Evolutionary conservation across 1,139 yeast species (phyloP).

Genomic region (Groenewaldozyma sp.): DNA sequence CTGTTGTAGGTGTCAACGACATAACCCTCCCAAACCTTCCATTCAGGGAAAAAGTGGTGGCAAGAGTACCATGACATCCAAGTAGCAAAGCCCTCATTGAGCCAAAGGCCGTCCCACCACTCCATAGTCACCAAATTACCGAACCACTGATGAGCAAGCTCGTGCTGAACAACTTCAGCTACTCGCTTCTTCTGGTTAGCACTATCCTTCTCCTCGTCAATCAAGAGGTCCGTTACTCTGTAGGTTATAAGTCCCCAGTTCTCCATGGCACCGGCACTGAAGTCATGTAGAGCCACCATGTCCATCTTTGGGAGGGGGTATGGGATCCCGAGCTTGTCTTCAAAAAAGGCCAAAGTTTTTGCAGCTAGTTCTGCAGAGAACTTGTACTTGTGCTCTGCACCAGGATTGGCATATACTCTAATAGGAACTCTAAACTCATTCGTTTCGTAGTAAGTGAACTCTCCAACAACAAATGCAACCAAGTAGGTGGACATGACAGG

Average conservation of each 20-base stretch:
- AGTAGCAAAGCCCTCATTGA: slow-evolving; percentile 88
- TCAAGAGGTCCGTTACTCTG: slow-evolving; percentile 67
- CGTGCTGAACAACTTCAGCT: slow-evolving; percentile 83
- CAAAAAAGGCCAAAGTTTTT: slow-evolving; percentile 64
- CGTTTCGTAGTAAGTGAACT: slow-evolving; percentile 46
- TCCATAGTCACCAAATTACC: slow-evolving; percentile 89
- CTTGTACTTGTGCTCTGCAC: slow-evolving; percentile 54
- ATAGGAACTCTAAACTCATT: slow-evolving; percentile 64
- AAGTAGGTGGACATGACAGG: slow-evolving; percentile 76
- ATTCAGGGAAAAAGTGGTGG: slow-evolving; percentile 69
- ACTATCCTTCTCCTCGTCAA: slow-evolving; percentile 57
- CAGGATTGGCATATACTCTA: slow-evolving; percentile 73
- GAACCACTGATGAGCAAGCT: slow-evolving; percentile 90
- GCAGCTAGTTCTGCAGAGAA: slow-evolving; percentile 68
- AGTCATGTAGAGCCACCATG: slow-evolving; percentile 73
- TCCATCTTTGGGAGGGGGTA: slow-evolving; percentile 81
- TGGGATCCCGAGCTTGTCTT: slow-evolving; percentile 57
- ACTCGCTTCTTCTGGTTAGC: slow-evolving; percentile 66
- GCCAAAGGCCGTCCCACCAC: slow-evolving; percentile 93
- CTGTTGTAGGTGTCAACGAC: slow-evolving; percentile 61
- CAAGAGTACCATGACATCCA: slow-evolving; percentile 83
- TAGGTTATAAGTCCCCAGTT: slow-evolving; percentile 84
- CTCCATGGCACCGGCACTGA: slow-evolving; percentile 87
- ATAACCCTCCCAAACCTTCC: slow-evolving; percentile 76
- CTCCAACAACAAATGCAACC: slow-evolving; percentile 78